Conservation (phyloP, 257 asterid species). For the Thymus mandschuricus region DNA sequence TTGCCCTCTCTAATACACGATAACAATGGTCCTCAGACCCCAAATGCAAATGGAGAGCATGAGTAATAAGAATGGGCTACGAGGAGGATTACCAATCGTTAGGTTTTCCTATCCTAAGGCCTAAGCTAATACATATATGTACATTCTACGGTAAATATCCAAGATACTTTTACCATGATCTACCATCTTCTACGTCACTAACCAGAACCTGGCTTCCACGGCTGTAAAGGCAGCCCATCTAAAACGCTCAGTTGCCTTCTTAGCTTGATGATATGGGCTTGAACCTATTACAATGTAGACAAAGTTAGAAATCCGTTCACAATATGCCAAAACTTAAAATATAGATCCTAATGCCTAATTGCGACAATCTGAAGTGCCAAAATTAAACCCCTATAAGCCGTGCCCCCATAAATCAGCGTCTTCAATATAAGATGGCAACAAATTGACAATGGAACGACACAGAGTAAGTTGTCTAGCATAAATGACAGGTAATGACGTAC, state of each 20-base stretch:
- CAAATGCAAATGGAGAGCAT: slow-evolving; percentile 25
- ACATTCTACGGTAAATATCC: slow-evolving; percentile 21
- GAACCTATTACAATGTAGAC: slow-evolving; percentile 56
- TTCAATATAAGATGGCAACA: neutral
- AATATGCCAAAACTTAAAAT: slow-evolving; percentile 26
- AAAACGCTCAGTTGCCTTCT: slow-evolving; percentile 69
- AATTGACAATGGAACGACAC: neutral
- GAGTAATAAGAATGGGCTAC: neutral
- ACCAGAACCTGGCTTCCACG: slow-evolving; percentile 55
- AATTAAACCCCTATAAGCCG: neutral
- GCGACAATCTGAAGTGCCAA: slow-evolving; percentile 19
- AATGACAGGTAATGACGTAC: neutral
- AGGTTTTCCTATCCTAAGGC: slow-evolving; percentile 31
- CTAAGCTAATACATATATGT: slow-evolving; percentile 37
- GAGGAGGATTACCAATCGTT: neutral
- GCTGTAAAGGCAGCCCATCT: slow-evolving; percentile 54
- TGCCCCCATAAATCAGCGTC: neutral
- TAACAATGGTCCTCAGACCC: slow-evolving; percentile 2
- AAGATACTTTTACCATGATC: slow-evolving; percentile 6
- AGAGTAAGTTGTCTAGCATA: neutral
- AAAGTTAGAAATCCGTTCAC: slow-evolving; percentile 27
- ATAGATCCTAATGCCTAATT: slow-evolving; percentile 15
- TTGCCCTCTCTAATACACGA: slow-evolving; percentile 14
- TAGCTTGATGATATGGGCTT: slow-evolving; percentile 73
- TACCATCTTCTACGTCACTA: slow-evolving; percentile 32